Conservation (phyloP, 2,329 filamentous ascomycete genomes). For the Colletotrichum orchidophilum region DNA sequence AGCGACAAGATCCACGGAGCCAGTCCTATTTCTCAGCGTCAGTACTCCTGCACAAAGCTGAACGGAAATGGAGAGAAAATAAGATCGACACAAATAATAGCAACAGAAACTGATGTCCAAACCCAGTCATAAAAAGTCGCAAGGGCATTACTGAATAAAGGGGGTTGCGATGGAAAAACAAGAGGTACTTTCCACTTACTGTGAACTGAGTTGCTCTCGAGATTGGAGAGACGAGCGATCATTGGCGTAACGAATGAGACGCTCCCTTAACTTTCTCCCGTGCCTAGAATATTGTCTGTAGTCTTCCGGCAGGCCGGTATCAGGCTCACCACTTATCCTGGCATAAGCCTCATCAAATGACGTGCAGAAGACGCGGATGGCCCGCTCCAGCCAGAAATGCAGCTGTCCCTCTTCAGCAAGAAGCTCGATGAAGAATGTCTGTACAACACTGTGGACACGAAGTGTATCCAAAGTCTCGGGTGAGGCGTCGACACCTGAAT, state of each 20-base stretch:
- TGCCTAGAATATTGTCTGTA: conserved; percentile 63
- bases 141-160: background rate
- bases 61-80: background rate
- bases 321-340: conserved; percentile 51
- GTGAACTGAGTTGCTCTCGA: background rate
- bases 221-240: background rate
- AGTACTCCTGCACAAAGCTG: background rate
- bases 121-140: background rate
- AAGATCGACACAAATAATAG: background rate
- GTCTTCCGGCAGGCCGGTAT: conserved; percentile 57
- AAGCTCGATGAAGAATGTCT: conserved; percentile 61
- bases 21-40: conserved; percentile 35
- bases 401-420: conserved; percentile 52
- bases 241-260: conserved; percentile 51
- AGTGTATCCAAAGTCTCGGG: conserved; percentile 60
- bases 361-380: conserved; percentile 57
- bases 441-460: conserved; percentile 60
- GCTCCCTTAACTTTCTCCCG: conserved; percentile 55
- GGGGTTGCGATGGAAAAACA: background rate
- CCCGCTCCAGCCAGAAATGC: conserved; percentile 59
- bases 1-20: conserved; percentile 40
- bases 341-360: conserved; percentile 58
- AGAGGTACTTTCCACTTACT: background rate
- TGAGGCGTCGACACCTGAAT: conserved; percentile 36
- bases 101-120: background rate